Conservation (phyloP, 179 eudicot genomes). For the Camellia oleifera region DNA sequence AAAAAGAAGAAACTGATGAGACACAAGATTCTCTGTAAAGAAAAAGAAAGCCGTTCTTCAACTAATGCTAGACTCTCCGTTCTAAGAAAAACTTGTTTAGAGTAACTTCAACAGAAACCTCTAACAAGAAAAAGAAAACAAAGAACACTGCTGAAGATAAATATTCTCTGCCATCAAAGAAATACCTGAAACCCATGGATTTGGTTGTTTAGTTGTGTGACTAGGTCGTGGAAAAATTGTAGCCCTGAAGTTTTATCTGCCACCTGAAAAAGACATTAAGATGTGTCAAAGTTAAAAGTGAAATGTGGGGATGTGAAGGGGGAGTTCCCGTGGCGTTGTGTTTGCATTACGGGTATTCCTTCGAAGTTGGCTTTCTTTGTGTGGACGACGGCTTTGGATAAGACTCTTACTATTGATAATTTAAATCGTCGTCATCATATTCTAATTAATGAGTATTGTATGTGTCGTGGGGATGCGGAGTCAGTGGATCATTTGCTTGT, state of each 20-base stretch:
- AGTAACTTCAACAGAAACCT: neutral
- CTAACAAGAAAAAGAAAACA: neutral
- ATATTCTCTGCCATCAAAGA: neutral
- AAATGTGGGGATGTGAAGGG: too few species aligned
- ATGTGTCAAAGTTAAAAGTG: neutral
- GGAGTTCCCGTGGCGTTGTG: too few species aligned
- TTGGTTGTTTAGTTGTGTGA: conserved; percentile 50
- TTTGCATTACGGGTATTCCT: too few species aligned
- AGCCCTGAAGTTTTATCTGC: conserved; percentile 38
- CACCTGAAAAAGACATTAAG: conserved; percentile 40
- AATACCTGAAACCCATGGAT: conserved; percentile 71
- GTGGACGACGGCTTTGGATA: too few species aligned
- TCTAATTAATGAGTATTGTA: too few species aligned
- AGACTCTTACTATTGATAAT: too few species aligned
- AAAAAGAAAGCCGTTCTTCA: neutral
- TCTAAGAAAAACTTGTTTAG: neutral
- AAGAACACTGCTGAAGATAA: too few species aligned
- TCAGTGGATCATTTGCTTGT: too few species aligned
- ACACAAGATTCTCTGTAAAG: neutral
- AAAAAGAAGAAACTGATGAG: too few species aligned
- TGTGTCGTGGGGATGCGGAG: too few species aligned
- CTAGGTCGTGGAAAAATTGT: conserved; percentile 60
- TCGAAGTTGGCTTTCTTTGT: too few species aligned
- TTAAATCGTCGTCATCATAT: too few species aligned
- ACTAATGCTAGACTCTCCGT: neutral